A percentile compares a stretch with the other conserved stretches of the same genome.
phyloP scores from a whole-genome alignment of 441 rosid genomes.

The Geranium incanum region DNA sequence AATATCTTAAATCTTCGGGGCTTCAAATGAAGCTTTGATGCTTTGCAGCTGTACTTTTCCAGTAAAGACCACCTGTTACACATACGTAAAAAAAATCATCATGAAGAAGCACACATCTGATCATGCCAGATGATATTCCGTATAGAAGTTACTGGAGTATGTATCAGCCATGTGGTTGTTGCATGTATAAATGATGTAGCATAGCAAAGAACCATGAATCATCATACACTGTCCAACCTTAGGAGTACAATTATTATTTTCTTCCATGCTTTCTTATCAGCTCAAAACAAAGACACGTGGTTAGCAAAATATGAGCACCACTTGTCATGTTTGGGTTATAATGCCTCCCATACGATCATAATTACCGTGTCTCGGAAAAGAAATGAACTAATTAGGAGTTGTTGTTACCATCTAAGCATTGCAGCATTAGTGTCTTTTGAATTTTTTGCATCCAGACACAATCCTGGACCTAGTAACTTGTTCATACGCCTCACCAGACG shows the following conservation, averaged over 20 bases:
- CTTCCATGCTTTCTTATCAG: slow-evolving; percentile 1
- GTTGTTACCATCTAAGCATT: slow-evolving; percentile 87
- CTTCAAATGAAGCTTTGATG: slow-evolving; percentile 95
- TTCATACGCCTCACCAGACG: slow-evolving; percentile 97
- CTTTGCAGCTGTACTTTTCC: slow-evolving; percentile 96
- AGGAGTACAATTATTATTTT: neutral
- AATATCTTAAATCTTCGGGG: slow-evolving; percentile 92
- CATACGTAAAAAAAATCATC: neutral
- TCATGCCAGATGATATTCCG: neutral
- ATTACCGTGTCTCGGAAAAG: too few relatives aligned
- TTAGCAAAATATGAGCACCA: too few relatives aligned
- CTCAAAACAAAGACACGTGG: too few relatives aligned
- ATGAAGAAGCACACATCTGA: neutral
- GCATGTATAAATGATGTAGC: neutral
- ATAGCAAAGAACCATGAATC: neutral
- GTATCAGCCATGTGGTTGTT: neutral
- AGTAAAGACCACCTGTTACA: slow-evolving; percentile 90
- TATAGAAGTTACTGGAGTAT: neutral
- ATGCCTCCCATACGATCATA: too few relatives aligned
- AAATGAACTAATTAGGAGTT: neutral
- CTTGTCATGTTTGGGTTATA: too few relatives aligned
- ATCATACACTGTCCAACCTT: neutral
- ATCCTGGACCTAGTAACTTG: slow-evolving; percentile 82
- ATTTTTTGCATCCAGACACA: slow-evolving; percentile 91
- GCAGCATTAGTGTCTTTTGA: slow-evolving; percentile 97